Conservation (phyloP, 192 early-diverging fungal genomes). For the Coemansia sp. region DNA sequence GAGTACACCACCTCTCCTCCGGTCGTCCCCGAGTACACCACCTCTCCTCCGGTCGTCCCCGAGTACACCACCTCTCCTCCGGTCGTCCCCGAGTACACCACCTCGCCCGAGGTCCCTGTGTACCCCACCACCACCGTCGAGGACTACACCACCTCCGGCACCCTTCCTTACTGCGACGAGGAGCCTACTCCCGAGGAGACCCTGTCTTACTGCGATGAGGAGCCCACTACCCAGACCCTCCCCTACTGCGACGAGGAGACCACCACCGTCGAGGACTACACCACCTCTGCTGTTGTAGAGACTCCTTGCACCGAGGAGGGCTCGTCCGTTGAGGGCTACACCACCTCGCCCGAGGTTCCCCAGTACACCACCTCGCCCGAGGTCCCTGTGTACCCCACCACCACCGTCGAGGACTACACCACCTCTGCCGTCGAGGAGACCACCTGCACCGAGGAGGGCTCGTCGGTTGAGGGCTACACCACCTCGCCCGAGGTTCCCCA, state of each 20-base stretch:
- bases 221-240: constrained; percentile 7
- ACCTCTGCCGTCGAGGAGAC: constrained; percentile 5
- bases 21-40: constrained; percentile 12
- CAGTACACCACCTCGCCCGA: constrained; percentile 14
- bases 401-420: constrained; percentile 7
- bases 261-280: constrained; percentile 10
- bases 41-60: not conserved
- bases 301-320: not conserved
- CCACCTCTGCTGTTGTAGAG: not conserved
- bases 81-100: constrained; percentile 4
- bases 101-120: not conserved
- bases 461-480: constrained; percentile 1
- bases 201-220: not conserved
- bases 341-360: too few species aligned
- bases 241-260: constrained; percentile 6
- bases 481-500: not conserved
- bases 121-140: constrained; percentile 5
- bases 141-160: not conserved
- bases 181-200: constrained; percentile 26
- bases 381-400: constrained; percentile 6
- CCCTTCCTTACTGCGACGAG: not conserved
- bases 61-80: constrained; percentile 4
- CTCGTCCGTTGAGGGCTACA: not conserved
- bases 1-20: constrained; percentile 12
- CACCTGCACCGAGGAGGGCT: not conserved